Conservation (phyloP, 495 filamentous ascomycete genomes). For the Pyrenula aspistea region DNA sequence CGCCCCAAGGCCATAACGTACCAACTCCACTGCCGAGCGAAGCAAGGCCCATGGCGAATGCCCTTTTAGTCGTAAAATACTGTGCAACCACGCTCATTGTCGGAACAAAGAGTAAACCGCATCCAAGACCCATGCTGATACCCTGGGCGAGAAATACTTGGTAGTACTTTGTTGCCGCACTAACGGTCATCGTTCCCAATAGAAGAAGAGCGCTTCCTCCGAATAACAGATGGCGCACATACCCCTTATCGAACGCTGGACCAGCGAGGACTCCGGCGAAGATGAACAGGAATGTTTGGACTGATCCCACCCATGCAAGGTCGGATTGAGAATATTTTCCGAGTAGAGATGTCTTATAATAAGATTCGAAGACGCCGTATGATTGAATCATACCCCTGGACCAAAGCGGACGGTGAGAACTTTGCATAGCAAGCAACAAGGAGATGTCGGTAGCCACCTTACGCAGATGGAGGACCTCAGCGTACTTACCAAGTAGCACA, state of each 20-base stretch:
- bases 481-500: background rate
- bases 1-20: too few relatives aligned
- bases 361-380: conserved; percentile 22
- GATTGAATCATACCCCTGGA: conserved; percentile 20
- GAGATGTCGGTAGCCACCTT: too few relatives aligned
- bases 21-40: conserved; percentile 27
- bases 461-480: too few relatives aligned
- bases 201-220: conserved; percentile 14
- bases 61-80: conserved; percentile 21
- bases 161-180: conserved; percentile 18
- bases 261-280: background rate
- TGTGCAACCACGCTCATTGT: conserved; percentile 22
- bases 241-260: background rate
- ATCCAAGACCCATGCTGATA: conserved; percentile 24
- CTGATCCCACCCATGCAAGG: conserved; percentile 35
- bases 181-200: conserved; percentile 31
- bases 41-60: conserved; percentile 33
- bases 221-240: background rate
- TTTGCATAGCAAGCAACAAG: too few relatives aligned
- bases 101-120: conserved; percentile 26
- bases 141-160: conserved; percentile 24
- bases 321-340: conserved; percentile 17
- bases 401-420: too few relatives aligned
- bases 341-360: conserved; percentile 12
- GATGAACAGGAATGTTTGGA: background rate